Conservation (phyloP, 495 filamentous ascomycete genomes). For the Xylaria scruposa region DNA sequence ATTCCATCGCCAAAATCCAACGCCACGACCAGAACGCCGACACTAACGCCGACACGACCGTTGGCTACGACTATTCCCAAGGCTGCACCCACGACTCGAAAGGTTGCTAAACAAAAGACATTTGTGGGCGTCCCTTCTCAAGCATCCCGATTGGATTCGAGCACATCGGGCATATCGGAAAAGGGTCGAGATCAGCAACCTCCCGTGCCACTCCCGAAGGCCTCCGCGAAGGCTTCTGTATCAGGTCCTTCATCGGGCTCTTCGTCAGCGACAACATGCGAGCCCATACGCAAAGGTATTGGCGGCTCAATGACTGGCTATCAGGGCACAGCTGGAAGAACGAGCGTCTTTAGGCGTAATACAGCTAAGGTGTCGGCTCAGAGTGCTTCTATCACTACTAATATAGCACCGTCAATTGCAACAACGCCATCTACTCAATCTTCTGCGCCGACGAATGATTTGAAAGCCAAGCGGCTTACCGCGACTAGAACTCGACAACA, state of each 20-base stretch:
- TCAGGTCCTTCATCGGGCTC: neutral
- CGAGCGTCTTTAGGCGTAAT: conserved; percentile 21
- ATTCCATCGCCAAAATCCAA: conserved; percentile 15
- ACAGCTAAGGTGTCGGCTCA: neutral
- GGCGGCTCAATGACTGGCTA: conserved; percentile 38
- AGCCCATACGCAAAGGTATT: conserved; percentile 8
- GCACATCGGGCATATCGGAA: neutral
- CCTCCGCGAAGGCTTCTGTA: conserved; percentile 11
- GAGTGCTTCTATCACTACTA: neutral
- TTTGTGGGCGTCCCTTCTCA: neutral
- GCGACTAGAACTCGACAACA: conserved; percentile 34
- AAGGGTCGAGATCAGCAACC: conserved; percentile 22
- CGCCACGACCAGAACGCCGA: neutral
- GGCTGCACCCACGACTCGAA: neutral
- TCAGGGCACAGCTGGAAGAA: conserved; percentile 41
- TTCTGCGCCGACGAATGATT: conserved; percentile 28
- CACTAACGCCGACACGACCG: neutral
- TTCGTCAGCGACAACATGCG: conserved; percentile 11
- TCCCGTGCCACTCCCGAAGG: neutral
- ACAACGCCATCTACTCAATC: neutral
- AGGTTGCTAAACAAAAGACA: conserved; percentile 25
- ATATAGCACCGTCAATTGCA: conserved; percentile 20
- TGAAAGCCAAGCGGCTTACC: conserved; percentile 31
- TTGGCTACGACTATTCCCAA: neutral
- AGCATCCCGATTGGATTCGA: conserved; percentile 3